Conservation (phyloP, 768 basidiomycete species). For the Krasilnikovozyma curviuscula region DNA sequence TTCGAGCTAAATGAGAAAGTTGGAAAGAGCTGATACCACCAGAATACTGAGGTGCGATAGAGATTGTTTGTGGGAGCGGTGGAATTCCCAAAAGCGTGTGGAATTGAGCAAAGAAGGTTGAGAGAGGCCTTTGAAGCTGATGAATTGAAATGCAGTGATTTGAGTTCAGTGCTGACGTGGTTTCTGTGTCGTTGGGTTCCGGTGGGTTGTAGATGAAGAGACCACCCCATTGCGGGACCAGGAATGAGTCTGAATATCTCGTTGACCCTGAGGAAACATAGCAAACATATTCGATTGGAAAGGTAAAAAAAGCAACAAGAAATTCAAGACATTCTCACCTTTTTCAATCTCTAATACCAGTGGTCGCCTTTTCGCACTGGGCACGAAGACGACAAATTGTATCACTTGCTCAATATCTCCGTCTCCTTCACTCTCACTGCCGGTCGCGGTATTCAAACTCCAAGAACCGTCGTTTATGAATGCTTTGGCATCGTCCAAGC, state of each 20-base stretch:
- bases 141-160: too few relatives aligned
- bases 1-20: slow-evolving; percentile 26
- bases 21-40: not conserved
- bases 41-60: not conserved
- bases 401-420: slow-evolving; percentile 54
- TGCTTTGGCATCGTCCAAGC: slow-evolving; percentile 65
- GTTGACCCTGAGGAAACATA: slow-evolving; percentile 27
- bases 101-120: slow-evolving; percentile 50
- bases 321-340: slow-evolving; percentile 20
- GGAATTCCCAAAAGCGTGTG: slow-evolving; percentile 66
- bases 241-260: slow-evolving; percentile 46
- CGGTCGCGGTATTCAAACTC: slow-evolving; percentile 49
- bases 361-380: slow-evolving; percentile 48
- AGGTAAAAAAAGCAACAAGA: not conserved
- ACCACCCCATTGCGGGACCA: slow-evolving; percentile 86
- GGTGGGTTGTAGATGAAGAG: slow-evolving; percentile 55
- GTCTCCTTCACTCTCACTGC: not conserved
- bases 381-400: slow-evolving; percentile 78
- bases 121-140: too few relatives aligned
- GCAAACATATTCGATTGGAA: not conserved
- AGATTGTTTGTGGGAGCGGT: slow-evolving; percentile 14
- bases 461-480: slow-evolving; percentile 95
- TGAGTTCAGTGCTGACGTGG: too few relatives aligned
- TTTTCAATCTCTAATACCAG: slow-evolving; percentile 40
- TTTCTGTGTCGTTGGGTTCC: too few relatives aligned